Evolutionary conservation across 495 filamentous ascomycete genomes (phyloP).

Genomic region (Tetracladium setigerum): DNA sequence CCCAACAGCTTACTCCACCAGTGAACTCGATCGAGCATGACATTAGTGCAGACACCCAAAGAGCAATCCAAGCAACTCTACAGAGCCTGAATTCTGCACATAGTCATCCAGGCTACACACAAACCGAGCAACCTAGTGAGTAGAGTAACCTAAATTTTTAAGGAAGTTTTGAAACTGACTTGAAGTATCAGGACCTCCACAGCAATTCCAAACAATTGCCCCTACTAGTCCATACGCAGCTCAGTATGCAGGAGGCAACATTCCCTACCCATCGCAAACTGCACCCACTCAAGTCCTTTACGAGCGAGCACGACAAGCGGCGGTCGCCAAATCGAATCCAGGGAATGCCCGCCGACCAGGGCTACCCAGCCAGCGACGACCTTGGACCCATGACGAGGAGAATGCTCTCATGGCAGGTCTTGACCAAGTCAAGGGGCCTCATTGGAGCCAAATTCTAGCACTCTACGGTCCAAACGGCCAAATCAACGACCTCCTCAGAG

Average conservation of each 20-base stretch:
- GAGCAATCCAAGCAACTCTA: slow-evolving; percentile 46
- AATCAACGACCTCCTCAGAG: slow-evolving; percentile 79
- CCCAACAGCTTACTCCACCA: background rate
- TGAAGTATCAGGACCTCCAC: slow-evolving; percentile 1
- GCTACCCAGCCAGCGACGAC: slow-evolving; percentile 73
- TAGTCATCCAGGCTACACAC: slow-evolving; percentile 19
- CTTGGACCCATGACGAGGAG: slow-evolving; percentile 88
- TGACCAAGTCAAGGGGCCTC: slow-evolving; percentile 84
- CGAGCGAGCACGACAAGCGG: slow-evolving; percentile 73
- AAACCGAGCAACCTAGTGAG: slow-evolving; percentile 12
- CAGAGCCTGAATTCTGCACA: slow-evolving; percentile 37
- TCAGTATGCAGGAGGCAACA: slow-evolving; percentile 30
- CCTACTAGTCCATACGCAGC: slow-evolving; percentile 2
- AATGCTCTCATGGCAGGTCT: slow-evolving; percentile 88
- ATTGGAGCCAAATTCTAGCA: slow-evolving; percentile 91
- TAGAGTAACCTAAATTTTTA: slow-evolving; percentile 20
- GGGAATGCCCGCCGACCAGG: slow-evolving; percentile 61
- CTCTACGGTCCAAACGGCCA: slow-evolving; percentile 81
- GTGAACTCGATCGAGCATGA: slow-evolving; percentile 22
- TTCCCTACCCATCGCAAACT: slow-evolving; percentile 60
- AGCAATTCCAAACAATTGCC: slow-evolving; percentile 13
- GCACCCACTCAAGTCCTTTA: slow-evolving; percentile 74
- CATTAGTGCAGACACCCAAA: slow-evolving; percentile 43
- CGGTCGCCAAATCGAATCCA: slow-evolving; percentile 70
- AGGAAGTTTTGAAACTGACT: slow-evolving; percentile 21